phyloP scores from a whole-genome alignment of 306 rosid genomes.

The Dicorynia guianensis region DNA sequence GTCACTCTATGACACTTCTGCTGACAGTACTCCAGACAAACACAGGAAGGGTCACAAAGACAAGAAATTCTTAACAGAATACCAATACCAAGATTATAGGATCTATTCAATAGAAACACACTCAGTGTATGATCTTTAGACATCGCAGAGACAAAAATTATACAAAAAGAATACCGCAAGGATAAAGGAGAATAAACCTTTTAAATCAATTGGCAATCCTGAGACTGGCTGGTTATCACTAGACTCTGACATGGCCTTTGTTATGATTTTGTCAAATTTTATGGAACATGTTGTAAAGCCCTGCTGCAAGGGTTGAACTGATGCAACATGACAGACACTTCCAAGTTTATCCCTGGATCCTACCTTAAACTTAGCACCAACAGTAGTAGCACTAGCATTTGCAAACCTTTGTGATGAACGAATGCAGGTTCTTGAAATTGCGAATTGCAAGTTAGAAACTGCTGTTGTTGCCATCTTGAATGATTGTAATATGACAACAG shows the following conservation, averaged over 20 bases:
- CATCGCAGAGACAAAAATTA: not conserved
- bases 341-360: slow-evolving; percentile 61
- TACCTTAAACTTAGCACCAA: slow-evolving; percentile 50
- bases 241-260: slow-evolving; percentile 68
- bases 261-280: slow-evolving; percentile 53
- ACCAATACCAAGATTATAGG: too few relatives aligned
- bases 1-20: slow-evolving; percentile 8
- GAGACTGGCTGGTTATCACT: slow-evolving; percentile 58
- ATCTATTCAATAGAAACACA: not conserved
- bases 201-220: slow-evolving; percentile 88
- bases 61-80: too few relatives aligned
- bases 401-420: slow-evolving; percentile 54
- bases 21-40: not conserved
- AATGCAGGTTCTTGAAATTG: slow-evolving; percentile 59
- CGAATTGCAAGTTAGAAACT: slow-evolving; percentile 69
- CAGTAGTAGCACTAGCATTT: slow-evolving; percentile 42
- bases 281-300: slow-evolving; percentile 45
- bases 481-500: slow-evolving; percentile 43
- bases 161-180: slow-evolving; percentile 1
- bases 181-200: slow-evolving; percentile 53
- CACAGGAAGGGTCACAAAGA: not conserved
- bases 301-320: slow-evolving; percentile 52
- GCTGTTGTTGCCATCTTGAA: slow-evolving; percentile 72
- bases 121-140: slow-evolving; percentile 5
- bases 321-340: slow-evolving; percentile 63